Evolutionary conservation across 768 basidiomycete species (phyloP).

Genomic region (Holtermanniella nyarrowii): DNA sequence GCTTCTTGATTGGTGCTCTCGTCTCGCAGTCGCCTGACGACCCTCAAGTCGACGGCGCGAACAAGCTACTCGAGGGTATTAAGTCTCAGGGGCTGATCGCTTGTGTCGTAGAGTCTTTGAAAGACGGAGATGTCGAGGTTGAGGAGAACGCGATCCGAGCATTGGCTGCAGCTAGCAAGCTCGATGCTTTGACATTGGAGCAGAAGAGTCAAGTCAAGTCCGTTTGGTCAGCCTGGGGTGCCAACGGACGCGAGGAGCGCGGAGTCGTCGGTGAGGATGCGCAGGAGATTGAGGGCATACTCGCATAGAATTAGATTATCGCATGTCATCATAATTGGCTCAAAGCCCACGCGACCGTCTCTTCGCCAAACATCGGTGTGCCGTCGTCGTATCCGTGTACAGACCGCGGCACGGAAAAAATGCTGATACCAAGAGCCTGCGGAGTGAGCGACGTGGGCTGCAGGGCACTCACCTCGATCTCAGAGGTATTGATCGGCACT

Average conservation of each 20-base stretch:
- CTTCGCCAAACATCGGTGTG: constrained; percentile 25
- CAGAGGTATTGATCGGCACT: constrained; percentile 54
- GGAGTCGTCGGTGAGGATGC: constrained; percentile 17
- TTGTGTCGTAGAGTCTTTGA: constrained; percentile 10
- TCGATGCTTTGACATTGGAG: constrained; percentile 8
- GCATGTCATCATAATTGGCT: constrained; percentile 5
- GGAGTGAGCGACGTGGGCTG: background rate
- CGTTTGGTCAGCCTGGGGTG: constrained; percentile 16
- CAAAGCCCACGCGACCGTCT: constrained; percentile 31
- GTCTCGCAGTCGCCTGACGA: constrained; percentile 17
- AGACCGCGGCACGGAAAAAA: constrained; percentile 16
- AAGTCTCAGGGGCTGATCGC: constrained; percentile 12
- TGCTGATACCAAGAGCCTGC: constrained; percentile 24
- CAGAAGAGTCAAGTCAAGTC: constrained; percentile 10
- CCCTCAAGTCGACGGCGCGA: background rate
- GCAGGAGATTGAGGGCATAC: constrained; percentile 1
- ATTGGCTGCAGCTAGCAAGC: constrained; percentile 15
- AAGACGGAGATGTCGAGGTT: constrained; percentile 18
- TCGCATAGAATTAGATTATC: background rate
- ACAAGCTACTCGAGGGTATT: constrained; percentile 16
- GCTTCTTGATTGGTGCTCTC: constrained; percentile 38
- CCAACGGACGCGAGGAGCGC: constrained; percentile 11
- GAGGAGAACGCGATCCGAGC: constrained; percentile 29
- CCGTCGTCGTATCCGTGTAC: constrained; percentile 7
- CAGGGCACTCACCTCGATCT: constrained; percentile 49